Evolutionary conservation across 1,284 basidiomycete species (phyloP).

Genomic region (Coniferiporia sulphurascens): DNA sequence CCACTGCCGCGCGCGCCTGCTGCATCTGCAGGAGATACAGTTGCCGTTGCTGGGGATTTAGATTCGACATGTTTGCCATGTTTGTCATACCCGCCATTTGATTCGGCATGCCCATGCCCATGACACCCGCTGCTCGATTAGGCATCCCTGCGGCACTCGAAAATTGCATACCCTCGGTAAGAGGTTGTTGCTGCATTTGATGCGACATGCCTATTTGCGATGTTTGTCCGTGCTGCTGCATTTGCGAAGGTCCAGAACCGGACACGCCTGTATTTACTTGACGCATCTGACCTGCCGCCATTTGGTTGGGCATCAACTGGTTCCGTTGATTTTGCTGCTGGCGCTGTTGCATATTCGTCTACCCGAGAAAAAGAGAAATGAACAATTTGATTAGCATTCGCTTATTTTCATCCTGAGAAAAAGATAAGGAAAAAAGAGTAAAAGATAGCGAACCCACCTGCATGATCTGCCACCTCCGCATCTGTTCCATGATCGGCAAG

Average conservation of each 20-base stretch:
- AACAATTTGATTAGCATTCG: conserved; percentile 1
- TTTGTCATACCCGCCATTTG: conserved; percentile 19
- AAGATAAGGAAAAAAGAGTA: conserved; percentile 9
- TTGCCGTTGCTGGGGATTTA: conserved; percentile 31
- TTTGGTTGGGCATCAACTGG: conserved; percentile 12
- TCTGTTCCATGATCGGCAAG: conserved; percentile 48
- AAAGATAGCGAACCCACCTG: conserved; percentile 37
- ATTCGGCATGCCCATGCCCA: conserved; percentile 18
- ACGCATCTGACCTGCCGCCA: conserved; percentile 12
- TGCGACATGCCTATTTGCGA: conserved; percentile 4
- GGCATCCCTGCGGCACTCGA: not conserved
- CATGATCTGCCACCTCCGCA: conserved; percentile 50
- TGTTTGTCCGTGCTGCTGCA: conserved; percentile 30
- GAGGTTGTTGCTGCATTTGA: conserved; percentile 4
- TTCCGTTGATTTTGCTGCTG: conserved; percentile 27
- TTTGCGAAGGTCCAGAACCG: conserved; percentile 11
- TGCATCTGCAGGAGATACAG: conserved; percentile 31
- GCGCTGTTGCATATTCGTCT: conserved; percentile 9
- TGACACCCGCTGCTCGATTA: not conserved
- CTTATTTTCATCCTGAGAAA: not conserved
- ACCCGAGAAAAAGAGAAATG: not conserved
- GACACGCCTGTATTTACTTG: not conserved
- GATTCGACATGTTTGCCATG: conserved; percentile 22
- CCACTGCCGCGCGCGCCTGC: conserved; percentile 23
- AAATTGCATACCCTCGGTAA: conserved; percentile 2